Evolutionary conservation across 305 asterid species (phyloP).

Genomic region (Fraxinus albicans): DNA sequence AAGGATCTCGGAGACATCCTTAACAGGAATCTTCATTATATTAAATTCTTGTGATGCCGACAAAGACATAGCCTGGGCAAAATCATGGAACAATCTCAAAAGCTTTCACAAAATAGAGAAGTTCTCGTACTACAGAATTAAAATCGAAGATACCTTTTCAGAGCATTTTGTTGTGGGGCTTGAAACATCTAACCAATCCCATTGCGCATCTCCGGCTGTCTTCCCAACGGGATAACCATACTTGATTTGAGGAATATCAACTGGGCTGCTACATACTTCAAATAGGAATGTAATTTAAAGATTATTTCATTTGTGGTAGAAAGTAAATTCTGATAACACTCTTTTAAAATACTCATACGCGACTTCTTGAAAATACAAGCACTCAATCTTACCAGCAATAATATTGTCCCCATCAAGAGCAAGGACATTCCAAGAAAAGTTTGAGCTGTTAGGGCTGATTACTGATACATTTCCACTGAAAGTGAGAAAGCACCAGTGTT

Average conservation of each 20-base stretch:
- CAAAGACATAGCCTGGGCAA: conserved; percentile 57
- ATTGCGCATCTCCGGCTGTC: conserved; percentile 38
- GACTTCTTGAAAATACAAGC: conserved; percentile 7
- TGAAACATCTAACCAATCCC: conserved; percentile 76
- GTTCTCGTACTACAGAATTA: neutral
- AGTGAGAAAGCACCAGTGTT: conserved; percentile 21
- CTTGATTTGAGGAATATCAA: conserved; percentile 72
- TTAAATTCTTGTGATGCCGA: conserved; percentile 56
- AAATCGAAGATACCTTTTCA: conserved; percentile 44
- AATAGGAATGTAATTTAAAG: conserved; percentile 17
- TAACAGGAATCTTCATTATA: conserved; percentile 67
- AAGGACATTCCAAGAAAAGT: conserved; percentile 72
- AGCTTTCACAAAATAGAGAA: conserved; percentile 15
- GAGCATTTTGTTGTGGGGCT: conserved; percentile 66
- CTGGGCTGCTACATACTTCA: conserved; percentile 80
- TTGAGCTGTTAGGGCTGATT: conserved; percentile 66
- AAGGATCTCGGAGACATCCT: conserved; percentile 42
- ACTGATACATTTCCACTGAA: conserved; percentile 70
- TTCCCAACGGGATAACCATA: conserved; percentile 51
- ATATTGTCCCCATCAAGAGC: conserved; percentile 68
- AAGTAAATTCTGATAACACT: conserved; percentile 11
- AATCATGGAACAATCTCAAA: neutral
- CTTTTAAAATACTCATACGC: neutral
- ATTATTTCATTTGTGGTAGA: conserved; percentile 20
- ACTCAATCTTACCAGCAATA: conserved; percentile 54